Evolutionary conservation across 495 filamentous ascomycete species (phyloP).

Genomic region (Neurospora intermedia): DNA sequence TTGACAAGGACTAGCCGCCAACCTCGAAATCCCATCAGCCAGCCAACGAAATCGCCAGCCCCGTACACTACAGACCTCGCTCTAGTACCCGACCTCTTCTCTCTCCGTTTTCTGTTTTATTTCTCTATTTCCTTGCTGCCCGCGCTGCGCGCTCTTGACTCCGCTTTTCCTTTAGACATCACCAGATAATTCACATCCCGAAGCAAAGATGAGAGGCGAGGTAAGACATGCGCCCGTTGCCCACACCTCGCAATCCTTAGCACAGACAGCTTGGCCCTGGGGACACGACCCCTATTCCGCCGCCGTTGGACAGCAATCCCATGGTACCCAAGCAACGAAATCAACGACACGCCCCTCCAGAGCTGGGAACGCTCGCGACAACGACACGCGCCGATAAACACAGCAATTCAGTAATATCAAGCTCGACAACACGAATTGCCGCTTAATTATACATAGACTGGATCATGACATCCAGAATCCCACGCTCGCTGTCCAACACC

Average conservation of each 20-base stretch:
- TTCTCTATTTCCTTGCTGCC: neutral
- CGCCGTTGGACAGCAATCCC: neutral
- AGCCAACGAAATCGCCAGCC: neutral
- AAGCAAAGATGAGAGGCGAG: slow-evolving; percentile 42
- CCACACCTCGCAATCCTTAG: neutral
- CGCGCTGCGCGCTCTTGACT: slow-evolving; percentile 14
- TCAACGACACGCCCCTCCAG: neutral
- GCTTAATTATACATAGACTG: neutral
- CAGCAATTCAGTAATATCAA: neutral
- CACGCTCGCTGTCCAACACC: neutral
- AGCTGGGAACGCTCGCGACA: neutral
- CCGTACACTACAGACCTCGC: neutral
- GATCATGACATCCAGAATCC: neutral
- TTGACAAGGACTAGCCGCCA: neutral
- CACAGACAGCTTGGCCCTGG: slow-evolving; percentile 4
- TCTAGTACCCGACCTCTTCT: slow-evolving; percentile 3
- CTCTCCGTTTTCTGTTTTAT: slow-evolving; percentile 3
- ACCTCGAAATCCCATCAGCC: neutral
- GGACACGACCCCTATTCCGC: slow-evolving; percentile 1
- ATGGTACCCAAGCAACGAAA: neutral
- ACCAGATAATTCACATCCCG: slow-evolving; percentile 4
- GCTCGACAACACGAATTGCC: neutral
- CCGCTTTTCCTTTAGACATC: slow-evolving; percentile 3
- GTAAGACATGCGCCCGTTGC: slow-evolving; percentile 23
- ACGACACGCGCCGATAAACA: neutral